These are phyloP conservation scores for Aspergillus bertholletiae DNA, from an alignment of 495 filamentous ascomycete species.

Conservation along the genomic window DNA sequence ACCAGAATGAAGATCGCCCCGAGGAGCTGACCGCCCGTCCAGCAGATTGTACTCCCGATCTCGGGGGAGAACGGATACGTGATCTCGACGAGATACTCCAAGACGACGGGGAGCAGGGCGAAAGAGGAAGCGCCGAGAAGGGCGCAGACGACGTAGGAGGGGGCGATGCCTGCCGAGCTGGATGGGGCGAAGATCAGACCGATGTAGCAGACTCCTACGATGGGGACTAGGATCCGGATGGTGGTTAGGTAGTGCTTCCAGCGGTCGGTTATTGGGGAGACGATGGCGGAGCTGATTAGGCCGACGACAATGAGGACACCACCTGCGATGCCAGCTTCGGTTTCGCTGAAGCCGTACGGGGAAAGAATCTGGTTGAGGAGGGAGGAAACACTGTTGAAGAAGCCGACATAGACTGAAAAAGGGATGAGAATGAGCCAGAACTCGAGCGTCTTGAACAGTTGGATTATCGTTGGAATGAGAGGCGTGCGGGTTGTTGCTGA, in stretches of 20 bases:
- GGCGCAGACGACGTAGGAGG: conserved; percentile 59
- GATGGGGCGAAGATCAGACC: conserved; percentile 76
- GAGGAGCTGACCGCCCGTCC: conserved; percentile 67
- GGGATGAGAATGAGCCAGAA: conserved; percentile 76
- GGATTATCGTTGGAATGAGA: conserved; percentile 39
- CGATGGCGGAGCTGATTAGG: conserved; percentile 69
- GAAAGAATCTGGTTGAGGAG: conserved; percentile 86
- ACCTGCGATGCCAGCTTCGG: conserved; percentile 83
- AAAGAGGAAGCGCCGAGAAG: conserved; percentile 81
- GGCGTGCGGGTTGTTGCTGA: conserved; percentile 47
- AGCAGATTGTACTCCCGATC: conserved; percentile 76
- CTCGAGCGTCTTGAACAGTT: conserved; percentile 54
- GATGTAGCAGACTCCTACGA: conserved; percentile 71
- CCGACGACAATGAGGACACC: conserved; percentile 88
- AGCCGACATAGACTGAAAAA: conserved; percentile 80
- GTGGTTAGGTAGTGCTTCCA: conserved; percentile 73
- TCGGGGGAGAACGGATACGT: conserved; percentile 87
- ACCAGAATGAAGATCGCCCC: conserved; percentile 82
- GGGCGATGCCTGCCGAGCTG: conserved; percentile 63
- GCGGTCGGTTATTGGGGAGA: conserved; percentile 77
- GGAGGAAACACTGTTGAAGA: conserved; percentile 89
- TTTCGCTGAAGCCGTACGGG: conserved; percentile 76
- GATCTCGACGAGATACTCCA: conserved; percentile 84
- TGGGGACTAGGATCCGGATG: conserved; percentile 71
- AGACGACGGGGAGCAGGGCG: conserved; percentile 71